phyloP scores from a whole-genome alignment of 208 protist species.

The Tetramitus jugosus region DNA sequence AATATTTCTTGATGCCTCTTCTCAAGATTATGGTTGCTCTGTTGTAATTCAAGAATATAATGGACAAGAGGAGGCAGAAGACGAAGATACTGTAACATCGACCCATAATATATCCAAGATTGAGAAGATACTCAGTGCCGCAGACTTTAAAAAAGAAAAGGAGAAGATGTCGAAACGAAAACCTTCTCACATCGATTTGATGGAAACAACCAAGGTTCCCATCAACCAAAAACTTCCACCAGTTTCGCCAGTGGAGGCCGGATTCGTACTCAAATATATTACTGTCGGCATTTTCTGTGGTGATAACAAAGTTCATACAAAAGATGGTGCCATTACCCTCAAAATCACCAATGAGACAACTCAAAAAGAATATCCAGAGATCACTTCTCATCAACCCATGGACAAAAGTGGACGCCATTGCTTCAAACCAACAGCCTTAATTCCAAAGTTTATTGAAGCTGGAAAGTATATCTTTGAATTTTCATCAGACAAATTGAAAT shows the following conservation, averaged over 20 bases:
- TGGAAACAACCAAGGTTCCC: neutral
- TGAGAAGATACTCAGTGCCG: neutral
- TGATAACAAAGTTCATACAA: constrained; percentile 14
- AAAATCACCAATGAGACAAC: neutral
- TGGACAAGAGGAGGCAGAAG: neutral
- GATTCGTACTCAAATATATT: constrained; percentile 7
- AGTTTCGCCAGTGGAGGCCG: neutral
- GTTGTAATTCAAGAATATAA: neutral
- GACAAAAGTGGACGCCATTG: neutral
- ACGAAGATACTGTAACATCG: too few relatives aligned
- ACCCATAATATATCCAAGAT: neutral
- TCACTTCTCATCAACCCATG: neutral
- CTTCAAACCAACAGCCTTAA: neutral
- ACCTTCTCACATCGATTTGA: constrained; percentile 6
- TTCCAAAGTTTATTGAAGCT: neutral
- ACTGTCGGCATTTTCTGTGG: neutral
- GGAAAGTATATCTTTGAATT: neutral
- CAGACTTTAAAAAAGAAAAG: constrained; percentile 1
- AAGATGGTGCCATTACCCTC: neutral
- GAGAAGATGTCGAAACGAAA: neutral
- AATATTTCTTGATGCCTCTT: neutral
- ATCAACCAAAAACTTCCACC: neutral
- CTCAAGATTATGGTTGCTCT: neutral
- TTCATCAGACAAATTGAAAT: neutral
- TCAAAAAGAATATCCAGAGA: neutral